phyloP scores from a whole-genome alignment of 768 basidiomycete species.

The Tulasnella sp. region DNA sequence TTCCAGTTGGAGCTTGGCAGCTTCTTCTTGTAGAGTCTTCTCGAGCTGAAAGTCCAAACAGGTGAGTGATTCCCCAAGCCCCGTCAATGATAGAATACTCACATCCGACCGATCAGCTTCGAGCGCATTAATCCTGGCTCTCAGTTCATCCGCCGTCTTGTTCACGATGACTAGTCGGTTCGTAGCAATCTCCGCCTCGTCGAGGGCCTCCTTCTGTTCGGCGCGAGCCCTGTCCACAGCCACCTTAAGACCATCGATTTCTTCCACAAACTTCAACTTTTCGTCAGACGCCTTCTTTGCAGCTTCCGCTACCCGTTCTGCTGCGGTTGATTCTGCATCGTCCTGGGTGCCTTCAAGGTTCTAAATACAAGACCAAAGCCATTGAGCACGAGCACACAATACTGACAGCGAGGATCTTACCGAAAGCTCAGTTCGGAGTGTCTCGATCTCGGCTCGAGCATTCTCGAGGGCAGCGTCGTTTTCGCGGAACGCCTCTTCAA shows the following conservation, averaged over 20 bases:
- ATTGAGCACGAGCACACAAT: not conserved
- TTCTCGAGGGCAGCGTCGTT: constrained; percentile 81
- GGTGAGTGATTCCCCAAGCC: not conserved
- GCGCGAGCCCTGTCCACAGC: constrained; percentile 19
- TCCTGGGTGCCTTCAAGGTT: constrained; percentile 45
- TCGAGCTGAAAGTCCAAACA: constrained; percentile 3
- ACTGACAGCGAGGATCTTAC: constrained; percentile 39
- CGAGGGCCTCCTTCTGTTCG: constrained; percentile 18
- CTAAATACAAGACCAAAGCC: constrained; percentile 32
- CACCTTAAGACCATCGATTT: constrained; percentile 20
- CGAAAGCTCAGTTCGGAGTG: constrained; percentile 58
- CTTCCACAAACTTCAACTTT: constrained; percentile 23
- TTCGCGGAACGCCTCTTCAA: constrained; percentile 84
- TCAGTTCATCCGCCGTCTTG: constrained; percentile 12
- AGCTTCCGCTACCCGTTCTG: constrained; percentile 26
- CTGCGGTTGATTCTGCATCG: constrained; percentile 11
- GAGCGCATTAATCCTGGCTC: not conserved
- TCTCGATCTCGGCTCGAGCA: constrained; percentile 84
- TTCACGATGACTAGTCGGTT: constrained; percentile 5
- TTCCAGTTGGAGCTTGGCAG: not conserved
- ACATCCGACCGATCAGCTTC: constrained; percentile 7
- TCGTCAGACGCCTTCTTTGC: constrained; percentile 21
- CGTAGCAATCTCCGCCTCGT: constrained; percentile 4
- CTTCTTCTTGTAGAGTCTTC: constrained; percentile 5
- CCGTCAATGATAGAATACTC: not conserved